Percentiles rank a stretch among this genome's conserved stretches.
phyloP scores from a whole-genome alignment of 257 asterid genomes.

The Verbena officinalis region DNA sequence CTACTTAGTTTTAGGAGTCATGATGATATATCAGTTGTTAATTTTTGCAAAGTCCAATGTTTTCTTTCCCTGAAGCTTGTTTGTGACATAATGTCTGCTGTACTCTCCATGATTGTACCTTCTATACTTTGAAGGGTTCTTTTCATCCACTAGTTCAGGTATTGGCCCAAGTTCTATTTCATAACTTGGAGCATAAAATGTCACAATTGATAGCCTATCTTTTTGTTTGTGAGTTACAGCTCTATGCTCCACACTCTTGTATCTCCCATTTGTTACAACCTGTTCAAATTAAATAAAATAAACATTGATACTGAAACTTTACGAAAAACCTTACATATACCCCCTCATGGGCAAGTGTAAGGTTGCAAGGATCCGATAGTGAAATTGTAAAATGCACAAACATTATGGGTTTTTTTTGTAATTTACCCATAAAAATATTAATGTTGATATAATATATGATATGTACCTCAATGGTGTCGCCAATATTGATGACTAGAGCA shows the following conservation, averaged over 20 bases:
- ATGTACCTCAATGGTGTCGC: slow-evolving; percentile 89
- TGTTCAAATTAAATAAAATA: slow-evolving; percentile 14
- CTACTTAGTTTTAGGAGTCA: background rate
- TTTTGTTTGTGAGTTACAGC: slow-evolving; percentile 82
- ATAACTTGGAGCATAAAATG: slow-evolving; percentile 95
- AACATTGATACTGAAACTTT: no score
- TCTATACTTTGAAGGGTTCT: slow-evolving; percentile 67
- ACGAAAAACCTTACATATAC: no score
- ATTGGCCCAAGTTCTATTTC: slow-evolving; percentile 79
- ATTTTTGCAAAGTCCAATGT: slow-evolving; percentile 78
- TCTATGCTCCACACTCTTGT: slow-evolving; percentile 96
- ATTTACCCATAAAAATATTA: no score
- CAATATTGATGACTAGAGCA: slow-evolving; percentile 89
- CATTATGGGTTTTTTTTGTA: no score
- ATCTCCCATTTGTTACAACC: slow-evolving; percentile 87
- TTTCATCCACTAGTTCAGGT: slow-evolving; percentile 52
- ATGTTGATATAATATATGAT: no score
- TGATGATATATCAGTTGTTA: slow-evolving; percentile 11
- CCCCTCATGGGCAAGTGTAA: no score
- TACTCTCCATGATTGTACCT: slow-evolving; percentile 96
- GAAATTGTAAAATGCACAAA: no score
- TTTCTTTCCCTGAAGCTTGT: slow-evolving; percentile 92
- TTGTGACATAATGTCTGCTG: slow-evolving; percentile 85
- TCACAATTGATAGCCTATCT: slow-evolving; percentile 86
- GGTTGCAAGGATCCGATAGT: no score